Base-by-base conservation (phyloP, 2,329 filamentous ascomycete species). In the Colletotrichum sp. region DNA sequence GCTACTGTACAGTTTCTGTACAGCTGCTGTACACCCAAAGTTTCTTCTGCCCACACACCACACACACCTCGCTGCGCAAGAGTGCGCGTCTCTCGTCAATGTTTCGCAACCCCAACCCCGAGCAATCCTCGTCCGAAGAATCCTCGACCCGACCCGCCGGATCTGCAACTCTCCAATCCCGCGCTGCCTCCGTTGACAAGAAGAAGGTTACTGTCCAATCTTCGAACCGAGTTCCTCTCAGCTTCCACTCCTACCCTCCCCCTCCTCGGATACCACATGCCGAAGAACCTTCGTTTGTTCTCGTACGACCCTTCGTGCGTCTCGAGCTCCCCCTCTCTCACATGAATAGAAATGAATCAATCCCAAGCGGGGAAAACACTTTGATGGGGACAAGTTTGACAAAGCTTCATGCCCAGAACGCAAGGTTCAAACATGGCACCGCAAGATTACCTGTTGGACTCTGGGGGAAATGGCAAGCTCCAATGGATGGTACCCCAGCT, bases 71-170 rank as follows among this genome's bases (percentile, higher is more conserved):
- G 26, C 21, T 13, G 16, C 12, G 26, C 63, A 8, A 66, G 60
- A 57, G 26, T 39, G 52, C 55, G 30, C 30, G 39, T 63, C 36
- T 52, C 63, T 67, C n/a, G 39, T 52, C 63, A 28, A 65, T 21
- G 26, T 75, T 69, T 75, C 71, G 57, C 71, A 75, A 49, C 59
- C 63, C 39, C 63, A 63, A 57, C 28, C 68, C n/a, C 69, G 65
- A 77, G 59, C 66, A 75, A 66, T 66, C 49, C 36, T 77, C 75
- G 75, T 75, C 75, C 71, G 75, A 76, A 76, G 67, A 65, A 66
- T 60, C 36, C 75, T 77, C 72, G 78, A 80, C 69, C 79, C 79
- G 78, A 78, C 68, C 78, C 78, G 76, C 69, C 77, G 79, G 79
- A 77, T 79, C 77, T 75, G 71, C 62, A 64, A 26, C 70, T 69